Percentiles rank a stretch among this genome's conserved stretches.
phyloP scores from a whole-genome alignment of 768 basidiomycete species.

The Russula abietina region DNA sequence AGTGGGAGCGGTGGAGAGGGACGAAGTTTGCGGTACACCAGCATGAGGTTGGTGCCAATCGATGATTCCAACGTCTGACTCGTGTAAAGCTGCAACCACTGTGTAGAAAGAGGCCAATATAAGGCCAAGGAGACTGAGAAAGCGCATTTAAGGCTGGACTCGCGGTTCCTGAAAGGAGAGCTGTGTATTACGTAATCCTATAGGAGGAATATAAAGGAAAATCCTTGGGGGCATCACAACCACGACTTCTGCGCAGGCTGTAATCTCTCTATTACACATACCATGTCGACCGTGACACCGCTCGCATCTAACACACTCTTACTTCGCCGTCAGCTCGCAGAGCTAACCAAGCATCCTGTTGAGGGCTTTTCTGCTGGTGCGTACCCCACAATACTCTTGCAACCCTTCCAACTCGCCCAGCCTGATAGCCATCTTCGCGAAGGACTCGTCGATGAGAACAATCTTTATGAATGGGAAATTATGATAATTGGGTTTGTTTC shows the following conservation, averaged over 20 bases:
- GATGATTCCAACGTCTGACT: constrained; percentile 71
- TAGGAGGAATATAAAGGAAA: constrained; percentile 5
- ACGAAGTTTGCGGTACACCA: constrained; percentile 59
- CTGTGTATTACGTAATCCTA: constrained; percentile 7
- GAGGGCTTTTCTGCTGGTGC: constrained; percentile 94
- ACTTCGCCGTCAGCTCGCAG: constrained; percentile 70
- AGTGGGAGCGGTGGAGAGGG: constrained; percentile 48
- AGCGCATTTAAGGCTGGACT: background rate
- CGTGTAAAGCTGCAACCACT: constrained; percentile 47
- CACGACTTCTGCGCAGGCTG: background rate
- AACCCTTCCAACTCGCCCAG: constrained; percentile 23
- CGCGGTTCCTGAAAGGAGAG: background rate
- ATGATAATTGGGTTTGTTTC: constrained; percentile 80
- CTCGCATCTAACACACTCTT: constrained; percentile 45
- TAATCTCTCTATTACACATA: background rate
- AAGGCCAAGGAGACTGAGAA: constrained; percentile 10
- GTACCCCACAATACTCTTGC: constrained; percentile 29
- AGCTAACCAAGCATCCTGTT: constrained; percentile 88
- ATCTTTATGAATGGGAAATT: constrained; percentile 95
- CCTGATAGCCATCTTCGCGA: constrained; percentile 33
- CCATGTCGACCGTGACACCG: constrained; percentile 27
- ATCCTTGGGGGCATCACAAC: background rate
- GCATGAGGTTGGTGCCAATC: constrained; percentile 83
- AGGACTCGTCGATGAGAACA: constrained; percentile 93
- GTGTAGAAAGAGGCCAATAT: constrained; percentile 15